These are phyloP conservation scores for Helichrysum umbraculigerum DNA, from an alignment of 129 eudicot genomes.

Conservation along the genomic window DNA sequence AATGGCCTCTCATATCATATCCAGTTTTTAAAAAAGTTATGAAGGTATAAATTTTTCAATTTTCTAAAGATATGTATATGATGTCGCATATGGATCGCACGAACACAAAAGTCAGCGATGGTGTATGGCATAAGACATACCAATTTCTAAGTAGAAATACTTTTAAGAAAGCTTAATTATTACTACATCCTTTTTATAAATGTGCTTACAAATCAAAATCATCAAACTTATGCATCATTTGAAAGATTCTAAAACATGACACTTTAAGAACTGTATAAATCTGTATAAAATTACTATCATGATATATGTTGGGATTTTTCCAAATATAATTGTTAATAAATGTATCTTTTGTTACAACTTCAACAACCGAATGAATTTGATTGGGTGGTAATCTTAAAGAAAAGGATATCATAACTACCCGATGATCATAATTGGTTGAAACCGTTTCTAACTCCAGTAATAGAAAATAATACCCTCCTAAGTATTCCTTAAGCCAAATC, in stretches of 20 bases:
- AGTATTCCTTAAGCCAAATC: not conserved
- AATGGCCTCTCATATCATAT: not conserved
- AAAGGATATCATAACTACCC: not conserved
- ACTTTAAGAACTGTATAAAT: not conserved
- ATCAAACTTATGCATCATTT: slow-evolving; percentile 5
- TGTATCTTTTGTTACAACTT: no score
- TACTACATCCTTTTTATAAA: not conserved
- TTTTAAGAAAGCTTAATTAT: not conserved
- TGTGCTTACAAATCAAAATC: not conserved
- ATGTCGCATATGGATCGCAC: not conserved
- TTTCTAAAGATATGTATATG: not conserved
- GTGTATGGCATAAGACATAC: slow-evolving; percentile 1
- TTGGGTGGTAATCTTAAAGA: not conserved
- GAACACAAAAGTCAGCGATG: not conserved
- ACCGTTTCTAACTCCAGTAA: no score
- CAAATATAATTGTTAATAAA: no score
- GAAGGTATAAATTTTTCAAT: not conserved
- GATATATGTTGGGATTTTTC: not conserved
- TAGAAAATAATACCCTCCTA: not conserved
- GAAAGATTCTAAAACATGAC: not conserved
- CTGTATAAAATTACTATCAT: not conserved
- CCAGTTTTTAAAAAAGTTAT: not conserved
- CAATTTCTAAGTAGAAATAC: not conserved
- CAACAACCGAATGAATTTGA: not conserved
- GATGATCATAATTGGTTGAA: not conserved